phyloP scores from a whole-genome alignment of 495 filamentous ascomycete genomes.

The Xylaria venustula region DNA sequence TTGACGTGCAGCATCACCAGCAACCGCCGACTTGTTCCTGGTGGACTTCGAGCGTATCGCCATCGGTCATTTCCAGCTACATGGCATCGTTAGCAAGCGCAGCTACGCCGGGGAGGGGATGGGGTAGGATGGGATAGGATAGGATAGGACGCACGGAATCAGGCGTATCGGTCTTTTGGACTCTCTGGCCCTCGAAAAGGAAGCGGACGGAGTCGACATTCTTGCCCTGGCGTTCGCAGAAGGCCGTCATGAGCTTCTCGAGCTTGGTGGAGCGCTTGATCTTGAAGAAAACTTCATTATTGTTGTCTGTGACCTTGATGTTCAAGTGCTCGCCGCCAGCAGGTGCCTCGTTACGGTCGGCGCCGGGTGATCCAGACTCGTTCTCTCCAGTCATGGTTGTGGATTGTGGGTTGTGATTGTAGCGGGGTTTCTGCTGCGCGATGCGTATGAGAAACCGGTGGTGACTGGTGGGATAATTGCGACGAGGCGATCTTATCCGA shows the following conservation, averaged over 20 bases:
- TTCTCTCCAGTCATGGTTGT: constrained; percentile 51
- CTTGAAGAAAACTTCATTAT: constrained; percentile 99
- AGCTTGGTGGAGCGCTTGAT: constrained; percentile 96
- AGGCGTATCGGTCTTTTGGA: constrained; percentile 84
- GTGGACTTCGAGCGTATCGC: constrained; percentile 95
- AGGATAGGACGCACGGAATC: constrained; percentile 69
- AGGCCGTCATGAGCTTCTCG: constrained; percentile 98
- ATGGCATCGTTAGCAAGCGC: background rate
- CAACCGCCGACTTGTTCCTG: constrained; percentile 93
- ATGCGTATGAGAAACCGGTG: background rate
- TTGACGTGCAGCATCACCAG: constrained; percentile 19
- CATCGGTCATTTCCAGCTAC: constrained; percentile 95
- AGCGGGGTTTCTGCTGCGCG: background rate
- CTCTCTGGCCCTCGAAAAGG: constrained; percentile 90
- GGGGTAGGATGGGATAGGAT: background rate
- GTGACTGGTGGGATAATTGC: too few species aligned
- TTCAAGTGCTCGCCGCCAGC: constrained; percentile 80
- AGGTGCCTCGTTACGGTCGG: constrained; percentile 40
- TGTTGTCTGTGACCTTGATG: constrained; percentile 99
- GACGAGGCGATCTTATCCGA: background rate
- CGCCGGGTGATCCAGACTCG: constrained; percentile 57
- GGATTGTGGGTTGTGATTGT: constrained; percentile 18
- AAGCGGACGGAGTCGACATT: constrained; percentile 80
- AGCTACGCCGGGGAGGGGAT: background rate
- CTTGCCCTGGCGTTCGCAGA: constrained; percentile 97